Evolutionary conservation across 192 early-diverging fungal species (phyloP).

Genomic region (Gonapodya prolifera): DNA sequence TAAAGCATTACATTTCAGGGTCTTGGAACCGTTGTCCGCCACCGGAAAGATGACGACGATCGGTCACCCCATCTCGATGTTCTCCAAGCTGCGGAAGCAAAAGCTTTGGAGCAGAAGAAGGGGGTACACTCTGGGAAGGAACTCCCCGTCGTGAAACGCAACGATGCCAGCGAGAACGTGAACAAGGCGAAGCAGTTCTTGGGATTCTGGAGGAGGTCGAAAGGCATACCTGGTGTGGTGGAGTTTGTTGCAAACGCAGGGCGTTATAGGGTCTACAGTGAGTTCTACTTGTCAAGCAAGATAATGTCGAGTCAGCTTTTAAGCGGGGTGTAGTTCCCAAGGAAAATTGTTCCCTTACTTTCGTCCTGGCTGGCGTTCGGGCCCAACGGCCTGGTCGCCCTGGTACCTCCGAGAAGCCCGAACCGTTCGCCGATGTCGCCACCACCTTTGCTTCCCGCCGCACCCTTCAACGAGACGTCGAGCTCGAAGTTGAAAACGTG

Average conservation of each 20-base stretch:
- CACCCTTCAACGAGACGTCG: slow-evolving; percentile 83
- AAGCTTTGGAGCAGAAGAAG: slow-evolving; percentile 53
- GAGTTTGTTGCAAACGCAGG: slow-evolving; percentile 76
- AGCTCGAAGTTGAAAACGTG: slow-evolving; percentile 71
- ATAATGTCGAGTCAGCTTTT: no score
- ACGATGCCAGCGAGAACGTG: slow-evolving; percentile 72
- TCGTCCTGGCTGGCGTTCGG: slow-evolving; percentile 77
- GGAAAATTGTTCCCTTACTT: slow-evolving; percentile 67
- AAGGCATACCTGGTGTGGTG: slow-evolving; percentile 61
- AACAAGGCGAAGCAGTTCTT: slow-evolving; percentile 78
- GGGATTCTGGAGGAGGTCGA: slow-evolving; percentile 35
- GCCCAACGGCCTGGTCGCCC: slow-evolving; percentile 64
- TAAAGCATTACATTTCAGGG: slow-evolving; percentile 25
- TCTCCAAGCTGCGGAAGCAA: slow-evolving; percentile 67
- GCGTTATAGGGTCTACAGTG: slow-evolving; percentile 68
- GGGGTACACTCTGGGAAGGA: slow-evolving; percentile 84
- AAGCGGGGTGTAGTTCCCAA: no score
- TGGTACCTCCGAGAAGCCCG: slow-evolving; percentile 44
- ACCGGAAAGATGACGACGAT: slow-evolving; percentile 74
- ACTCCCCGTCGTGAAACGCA: slow-evolving; percentile 51
- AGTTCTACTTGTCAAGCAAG: no score
- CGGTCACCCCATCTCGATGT: slow-evolving; percentile 78
- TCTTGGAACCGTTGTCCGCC: slow-evolving; percentile 66
- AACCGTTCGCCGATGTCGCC: slow-evolving; percentile 80
- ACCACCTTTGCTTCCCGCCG: slow-evolving; percentile 45